Conservation (phyloP, 2,329 filamentous ascomycete species). For the Claviceps africana region DNA sequence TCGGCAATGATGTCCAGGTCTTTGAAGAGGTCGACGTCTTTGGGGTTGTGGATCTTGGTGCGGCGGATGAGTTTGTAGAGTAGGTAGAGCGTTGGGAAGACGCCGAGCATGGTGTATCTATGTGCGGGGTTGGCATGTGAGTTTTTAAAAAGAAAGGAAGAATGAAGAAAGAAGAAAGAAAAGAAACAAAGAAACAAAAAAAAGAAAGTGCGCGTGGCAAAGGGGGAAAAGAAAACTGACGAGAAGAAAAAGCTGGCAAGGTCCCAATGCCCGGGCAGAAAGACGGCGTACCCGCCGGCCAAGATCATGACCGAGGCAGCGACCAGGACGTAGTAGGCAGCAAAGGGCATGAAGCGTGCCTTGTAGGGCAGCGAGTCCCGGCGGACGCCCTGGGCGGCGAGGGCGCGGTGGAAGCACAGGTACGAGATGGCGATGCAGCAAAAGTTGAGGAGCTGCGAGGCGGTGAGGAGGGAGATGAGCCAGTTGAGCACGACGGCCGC, state of each 20-base stretch:
- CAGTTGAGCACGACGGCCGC: slow-evolving; percentile 56
- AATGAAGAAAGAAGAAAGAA: background rate
- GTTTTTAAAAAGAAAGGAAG: no score
- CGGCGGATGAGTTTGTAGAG: slow-evolving; percentile 59
- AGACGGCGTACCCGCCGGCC: slow-evolving; percentile 63
- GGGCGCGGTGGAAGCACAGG: slow-evolving; percentile 56
- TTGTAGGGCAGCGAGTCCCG: slow-evolving; percentile 57
- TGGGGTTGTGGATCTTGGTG: slow-evolving; percentile 40
- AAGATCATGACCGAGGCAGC: slow-evolving; percentile 59
- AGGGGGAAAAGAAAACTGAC: no score
- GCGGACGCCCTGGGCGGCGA: slow-evolving; percentile 53
- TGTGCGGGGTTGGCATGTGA: background rate
- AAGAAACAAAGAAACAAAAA: no score
- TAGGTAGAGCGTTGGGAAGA: slow-evolving; percentile 55
- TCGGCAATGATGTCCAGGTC: slow-evolving; percentile 54
- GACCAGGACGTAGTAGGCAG: slow-evolving; percentile 50
- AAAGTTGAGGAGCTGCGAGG: slow-evolving; percentile 63
- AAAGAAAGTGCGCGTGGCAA: no score
- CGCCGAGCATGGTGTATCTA: slow-evolving; percentile 55
- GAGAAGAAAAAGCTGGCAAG: slow-evolving; percentile 60
- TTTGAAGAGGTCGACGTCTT: slow-evolving; percentile 48
- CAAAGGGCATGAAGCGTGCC: slow-evolving; percentile 55
- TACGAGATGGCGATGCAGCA: slow-evolving; percentile 56
- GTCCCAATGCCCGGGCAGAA: slow-evolving; percentile 51
- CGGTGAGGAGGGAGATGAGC: slow-evolving; percentile 57